phyloP scores from a whole-genome alignment of 106 monocot genomes.

The Phalaenopsis equestris region DNA sequence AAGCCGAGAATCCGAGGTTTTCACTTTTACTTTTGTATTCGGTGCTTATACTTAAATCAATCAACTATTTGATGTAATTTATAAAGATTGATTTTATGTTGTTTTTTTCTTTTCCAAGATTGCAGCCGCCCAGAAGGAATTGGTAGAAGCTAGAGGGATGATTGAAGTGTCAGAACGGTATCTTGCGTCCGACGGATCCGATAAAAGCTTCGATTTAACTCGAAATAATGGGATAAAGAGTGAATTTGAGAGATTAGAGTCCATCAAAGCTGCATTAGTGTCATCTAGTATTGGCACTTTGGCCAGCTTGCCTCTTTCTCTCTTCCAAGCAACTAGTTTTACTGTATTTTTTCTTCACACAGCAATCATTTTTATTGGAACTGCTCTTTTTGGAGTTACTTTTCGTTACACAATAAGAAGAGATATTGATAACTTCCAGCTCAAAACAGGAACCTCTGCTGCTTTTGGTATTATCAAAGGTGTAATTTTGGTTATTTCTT shows the following conservation, averaged over 20 bases:
- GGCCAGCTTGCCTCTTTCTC: constrained; percentile 59
- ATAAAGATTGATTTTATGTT: background rate
- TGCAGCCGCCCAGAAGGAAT: constrained; percentile 59
- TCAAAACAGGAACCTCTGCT: constrained; percentile 71
- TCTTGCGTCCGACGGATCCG: constrained; percentile 14
- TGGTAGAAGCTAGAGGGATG: constrained; percentile 57
- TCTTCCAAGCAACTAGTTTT: constrained; percentile 42
- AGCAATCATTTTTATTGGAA: constrained; percentile 41
- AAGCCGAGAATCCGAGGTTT: constrained; percentile 54
- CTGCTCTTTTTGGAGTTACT: constrained; percentile 81
- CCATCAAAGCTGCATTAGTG: constrained; percentile 59
- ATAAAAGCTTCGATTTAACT: constrained; percentile 1
- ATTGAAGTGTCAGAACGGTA: constrained; percentile 64
- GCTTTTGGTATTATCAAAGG: constrained; percentile 88
- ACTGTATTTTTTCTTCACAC: constrained; percentile 30
- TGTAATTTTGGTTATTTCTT: background rate
- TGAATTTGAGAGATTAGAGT: constrained; percentile 63
- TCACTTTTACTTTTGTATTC: background rate
- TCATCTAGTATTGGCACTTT: constrained; percentile 64
- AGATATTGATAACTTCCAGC: constrained; percentile 76
- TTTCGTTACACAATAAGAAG: constrained; percentile 76
- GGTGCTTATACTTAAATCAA: background rate
- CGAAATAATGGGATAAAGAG: constrained; percentile 16
- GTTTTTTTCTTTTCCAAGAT: constrained; percentile 32
- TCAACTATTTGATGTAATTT: background rate